Evolutionary conservation across 768 basidiomycete species (phyloP), one percentile per base, ranked within the genome.

Genomic region (Termitomyces sp.): DNA sequence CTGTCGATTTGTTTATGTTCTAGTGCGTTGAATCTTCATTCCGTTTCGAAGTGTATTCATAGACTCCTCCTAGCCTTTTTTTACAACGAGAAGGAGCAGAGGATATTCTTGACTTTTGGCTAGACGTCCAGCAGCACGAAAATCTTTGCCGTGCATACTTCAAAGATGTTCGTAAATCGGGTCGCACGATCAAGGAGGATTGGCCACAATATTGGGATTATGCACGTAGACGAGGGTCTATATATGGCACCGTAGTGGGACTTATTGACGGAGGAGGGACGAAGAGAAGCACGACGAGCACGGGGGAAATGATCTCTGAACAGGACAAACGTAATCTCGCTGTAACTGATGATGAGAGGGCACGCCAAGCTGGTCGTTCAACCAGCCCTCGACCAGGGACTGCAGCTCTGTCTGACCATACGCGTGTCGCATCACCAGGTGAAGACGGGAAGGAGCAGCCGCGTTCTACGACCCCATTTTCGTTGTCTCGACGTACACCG

Each of bases 191-290:
- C 70, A 90, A 89, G 69, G 91, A 98, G 17, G 97, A 98, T 70
- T 99, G 97, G 97, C 97, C 97, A 5, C 92, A 97, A 71, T 98
- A 96, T 66, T 95, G 92, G 86, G 89, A 94, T 61, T 92, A 94
- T 68, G 97, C 97, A 12, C 84, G 93, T 46, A 79, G 89, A 45
- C 77, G 96, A 49, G 97, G 96, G 4, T 95, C 93, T 5, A 94
- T 96, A 56, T 98, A 98, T 65, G 91, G 92, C 9, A 87, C 90
- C 0, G 87, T 96, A 25, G 89, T 96, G 10, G 91, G 91, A 1
- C 77, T 92, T 44, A 81, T 82, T 11, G 79, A 83, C 29, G 80
- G 64, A 42, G 74, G 73, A 60, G 72, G 69, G 19, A 82, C 81
- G 59, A 93, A 93, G 73, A 85, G 90, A 67, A 92, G 89, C 68